A percentile compares a stretch with the other conserved stretches of the same genome.
phyloP scores from a whole-genome alignment of 768 basidiomycete species.

The Galerina marginata region DNA sequence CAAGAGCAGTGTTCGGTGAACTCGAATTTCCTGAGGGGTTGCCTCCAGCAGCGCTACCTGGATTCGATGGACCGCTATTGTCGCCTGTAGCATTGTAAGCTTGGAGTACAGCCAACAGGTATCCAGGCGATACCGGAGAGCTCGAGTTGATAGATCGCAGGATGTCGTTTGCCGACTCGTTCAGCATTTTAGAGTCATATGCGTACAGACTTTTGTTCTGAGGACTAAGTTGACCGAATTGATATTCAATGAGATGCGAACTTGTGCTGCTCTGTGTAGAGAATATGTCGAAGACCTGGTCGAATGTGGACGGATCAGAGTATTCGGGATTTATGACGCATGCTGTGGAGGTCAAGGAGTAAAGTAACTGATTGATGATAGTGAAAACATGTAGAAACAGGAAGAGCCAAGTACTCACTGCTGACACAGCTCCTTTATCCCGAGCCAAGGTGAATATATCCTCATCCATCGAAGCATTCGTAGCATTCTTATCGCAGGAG shows the following conservation, averaged over 20 bases:
- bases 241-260: conserved; percentile 60
- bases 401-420: conserved; percentile 50
- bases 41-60: conserved; percentile 25
- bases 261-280: conserved; percentile 68
- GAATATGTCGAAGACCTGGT: conserved; percentile 78
- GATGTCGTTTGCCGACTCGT: conserved; percentile 52
- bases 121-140: conserved; percentile 55
- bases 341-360: conserved; percentile 71
- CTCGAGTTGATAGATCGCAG: conserved; percentile 47
- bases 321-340: conserved; percentile 82
- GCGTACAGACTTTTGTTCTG: conserved; percentile 57
- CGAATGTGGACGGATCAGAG: conserved; percentile 62
- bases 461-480: conserved; percentile 57
- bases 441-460: conserved; percentile 87
- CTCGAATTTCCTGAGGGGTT: conserved; percentile 20
- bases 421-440: conserved; percentile 80
- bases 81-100: conserved; percentile 64
- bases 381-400: background rate
- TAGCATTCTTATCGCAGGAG: conserved; percentile 80
- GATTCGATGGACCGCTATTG: conserved; percentile 26
- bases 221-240: conserved; percentile 64
- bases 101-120: conserved; percentile 72
- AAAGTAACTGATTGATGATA: conserved; percentile 63
- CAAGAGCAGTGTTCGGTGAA: conserved; percentile 60
- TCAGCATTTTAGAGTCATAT: conserved; percentile 69